phyloP scores from a whole-genome alignment of 768 basidiomycete species.

The Lentinula lateritia region DNA sequence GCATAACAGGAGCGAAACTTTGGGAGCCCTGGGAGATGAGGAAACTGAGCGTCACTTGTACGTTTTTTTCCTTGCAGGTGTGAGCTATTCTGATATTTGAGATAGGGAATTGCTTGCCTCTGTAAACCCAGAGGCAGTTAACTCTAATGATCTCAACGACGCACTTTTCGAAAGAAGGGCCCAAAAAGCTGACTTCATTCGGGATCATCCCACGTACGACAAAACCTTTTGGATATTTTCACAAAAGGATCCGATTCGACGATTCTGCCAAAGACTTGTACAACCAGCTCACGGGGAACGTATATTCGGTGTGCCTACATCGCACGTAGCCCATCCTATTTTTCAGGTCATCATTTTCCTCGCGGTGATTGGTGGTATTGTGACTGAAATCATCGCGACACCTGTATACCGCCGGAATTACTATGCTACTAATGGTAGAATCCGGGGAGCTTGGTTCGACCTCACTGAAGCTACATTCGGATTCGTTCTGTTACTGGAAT shows the following conservation, averaged over 20 bases:
- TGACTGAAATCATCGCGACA: constrained; percentile 79
- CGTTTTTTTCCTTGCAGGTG: constrained; percentile 18
- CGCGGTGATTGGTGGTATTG: constrained; percentile 75
- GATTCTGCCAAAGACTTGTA: constrained; percentile 77
- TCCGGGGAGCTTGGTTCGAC: constrained; percentile 84
- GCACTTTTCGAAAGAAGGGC: constrained; percentile 64
- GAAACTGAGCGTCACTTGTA: constrained; percentile 75
- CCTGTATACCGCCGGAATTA: constrained; percentile 78
- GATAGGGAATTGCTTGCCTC: constrained; percentile 64
- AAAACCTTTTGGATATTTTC: constrained; percentile 86
- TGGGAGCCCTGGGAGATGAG: constrained; percentile 36
- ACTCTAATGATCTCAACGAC: constrained; percentile 54
- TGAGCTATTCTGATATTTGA: not conserved
- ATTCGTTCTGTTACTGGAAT: constrained; percentile 69
- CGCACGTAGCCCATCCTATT: constrained; percentile 56
- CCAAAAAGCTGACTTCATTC: constrained; percentile 82
- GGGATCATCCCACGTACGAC: constrained; percentile 84
- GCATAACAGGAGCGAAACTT: constrained; percentile 29
- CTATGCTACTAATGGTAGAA: constrained; percentile 50
- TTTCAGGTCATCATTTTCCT: constrained; percentile 73
- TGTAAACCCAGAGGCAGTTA: constrained; percentile 46
- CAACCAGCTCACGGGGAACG: constrained; percentile 81
- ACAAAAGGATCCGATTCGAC: constrained; percentile 69
- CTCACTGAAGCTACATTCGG: constrained; percentile 72
- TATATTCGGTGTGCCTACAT: constrained; percentile 73